Conservation (phyloP, 176 grass and related monocot genomes). For the Oropetium thomaeum region DNA sequence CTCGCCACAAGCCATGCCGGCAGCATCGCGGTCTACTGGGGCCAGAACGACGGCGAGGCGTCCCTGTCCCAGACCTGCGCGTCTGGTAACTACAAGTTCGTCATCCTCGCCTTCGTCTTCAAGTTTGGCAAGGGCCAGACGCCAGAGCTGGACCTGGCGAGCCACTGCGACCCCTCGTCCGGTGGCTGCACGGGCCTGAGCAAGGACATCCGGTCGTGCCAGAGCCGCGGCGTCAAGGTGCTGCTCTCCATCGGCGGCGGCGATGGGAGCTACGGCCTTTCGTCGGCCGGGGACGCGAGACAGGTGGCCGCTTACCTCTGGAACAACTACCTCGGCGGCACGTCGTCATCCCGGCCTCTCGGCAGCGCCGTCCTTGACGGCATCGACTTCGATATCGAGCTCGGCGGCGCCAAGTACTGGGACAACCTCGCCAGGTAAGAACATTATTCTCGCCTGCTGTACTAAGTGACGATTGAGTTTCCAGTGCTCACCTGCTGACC, state of each 20-base stretch:
- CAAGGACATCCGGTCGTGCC: slow-evolving; percentile 55
- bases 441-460: background rate
- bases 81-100: slow-evolving; percentile 52
- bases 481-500: too few relatives aligned
- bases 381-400: slow-evolving; percentile 82
- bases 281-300: slow-evolving; percentile 33
- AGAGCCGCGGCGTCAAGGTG: slow-evolving; percentile 58
- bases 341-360: slow-evolving; percentile 48
- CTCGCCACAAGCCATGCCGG: slow-evolving; percentile 42
- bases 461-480: too few relatives aligned
- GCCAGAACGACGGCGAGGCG: slow-evolving; percentile 60
- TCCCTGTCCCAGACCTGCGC: slow-evolving; percentile 37
- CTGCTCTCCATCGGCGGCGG: slow-evolving; percentile 73
- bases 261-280: slow-evolving; percentile 47
- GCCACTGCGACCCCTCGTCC: slow-evolving; percentile 59
- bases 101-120: slow-evolving; percentile 63
- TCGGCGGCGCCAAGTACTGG: slow-evolving; percentile 52
- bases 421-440: slow-evolving; percentile 42
- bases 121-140: slow-evolving; percentile 65
- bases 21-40: slow-evolving; percentile 60
- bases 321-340: slow-evolving; percentile 65
- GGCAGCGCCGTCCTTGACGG: slow-evolving; percentile 62
- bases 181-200: slow-evolving; percentile 46
- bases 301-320: slow-evolving; percentile 62
- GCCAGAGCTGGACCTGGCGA: slow-evolving; percentile 49